These are phyloP conservation scores for Calonectria leucothoes DNA, from an alignment of 2,329 filamentous ascomycete genomes.

Conservation along the genomic window DNA sequence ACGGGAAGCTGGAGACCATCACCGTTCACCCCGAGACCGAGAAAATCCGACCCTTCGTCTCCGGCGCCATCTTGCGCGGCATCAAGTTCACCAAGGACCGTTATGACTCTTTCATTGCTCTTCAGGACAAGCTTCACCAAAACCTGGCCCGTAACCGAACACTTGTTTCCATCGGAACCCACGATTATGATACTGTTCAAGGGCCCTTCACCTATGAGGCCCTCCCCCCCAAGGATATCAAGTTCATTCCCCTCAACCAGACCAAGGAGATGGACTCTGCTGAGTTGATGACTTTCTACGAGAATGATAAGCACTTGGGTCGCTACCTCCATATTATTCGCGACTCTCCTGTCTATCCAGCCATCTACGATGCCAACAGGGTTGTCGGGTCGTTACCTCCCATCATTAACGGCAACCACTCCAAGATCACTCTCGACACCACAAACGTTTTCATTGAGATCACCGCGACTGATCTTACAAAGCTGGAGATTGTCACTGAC, in stretches of 20 bases:
- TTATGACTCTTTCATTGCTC: constrained; percentile 96
- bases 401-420: constrained; percentile 97
- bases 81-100: constrained; percentile 91
- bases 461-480: constrained; percentile 94
- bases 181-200: constrained; percentile 92
- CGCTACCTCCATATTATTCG: constrained; percentile 94
- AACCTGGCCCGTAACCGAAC: constrained; percentile 95
- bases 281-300: constrained; percentile 94
- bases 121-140: constrained; percentile 98
- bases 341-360: constrained; percentile 93
- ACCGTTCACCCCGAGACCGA: constrained; percentile 81
- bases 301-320: constrained; percentile 91
- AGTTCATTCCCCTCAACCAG: constrained; percentile 92
- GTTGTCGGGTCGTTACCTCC: constrained; percentile 93
- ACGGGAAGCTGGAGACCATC: constrained; percentile 82
- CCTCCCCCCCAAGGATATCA: constrained; percentile 88
- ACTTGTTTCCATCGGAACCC: constrained; percentile 95
- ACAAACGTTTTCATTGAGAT: constrained; percentile 98
- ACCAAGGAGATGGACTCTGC: constrained; percentile 86
- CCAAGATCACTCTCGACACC: constrained; percentile 92
- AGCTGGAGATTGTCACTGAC: constrained; percentile 94
- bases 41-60: constrained; percentile 87
- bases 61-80: constrained; percentile 88
- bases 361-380: constrained; percentile 90
- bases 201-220: constrained; percentile 98